phyloP scores from a whole-genome alignment of 2,329 filamentous ascomycete genomes.

The Gaeumannomyces tritici region DNA sequence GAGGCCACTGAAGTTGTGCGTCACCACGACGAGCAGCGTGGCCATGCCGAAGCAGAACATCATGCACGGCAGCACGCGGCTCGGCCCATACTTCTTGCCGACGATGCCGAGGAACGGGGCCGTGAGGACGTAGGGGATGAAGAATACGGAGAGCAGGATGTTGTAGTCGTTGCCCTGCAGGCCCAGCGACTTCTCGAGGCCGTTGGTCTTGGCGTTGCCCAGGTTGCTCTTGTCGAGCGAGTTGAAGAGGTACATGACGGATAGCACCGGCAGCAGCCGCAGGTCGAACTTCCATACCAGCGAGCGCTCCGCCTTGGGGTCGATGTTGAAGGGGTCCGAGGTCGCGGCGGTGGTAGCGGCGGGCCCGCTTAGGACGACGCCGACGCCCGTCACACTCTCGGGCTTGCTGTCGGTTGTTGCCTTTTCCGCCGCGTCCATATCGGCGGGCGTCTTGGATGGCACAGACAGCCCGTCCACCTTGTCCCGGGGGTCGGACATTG shows the following conservation, averaged over 20 bases:
- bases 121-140: constrained; percentile 64
- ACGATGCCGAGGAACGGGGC: constrained; percentile 50
- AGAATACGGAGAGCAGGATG: constrained; percentile 62
- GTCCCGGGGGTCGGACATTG: background rate
- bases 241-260: constrained; percentile 45
- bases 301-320: constrained; percentile 34
- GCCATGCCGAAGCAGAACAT: constrained; percentile 60
- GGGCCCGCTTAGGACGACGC: background rate
- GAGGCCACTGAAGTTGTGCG: constrained; percentile 8
- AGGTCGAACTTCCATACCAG: constrained; percentile 46
- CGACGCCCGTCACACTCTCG: background rate
- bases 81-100: constrained; percentile 62
- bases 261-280: constrained; percentile 41
- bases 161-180: constrained; percentile 55
- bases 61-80: constrained; percentile 56
- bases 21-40: constrained; percentile 50
- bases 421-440: constrained; percentile 1
- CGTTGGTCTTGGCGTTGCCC: constrained; percentile 6
- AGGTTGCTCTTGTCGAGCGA: constrained; percentile 29
- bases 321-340: constrained; percentile 13
- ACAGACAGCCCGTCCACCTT: too few relatives aligned
- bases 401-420: background rate
- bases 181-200: constrained; percentile 2
- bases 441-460: too few relatives aligned
- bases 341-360: background rate